phyloP scores from a whole-genome alignment of 176 grass and related monocot genomes.

The Typha latifolia region DNA sequence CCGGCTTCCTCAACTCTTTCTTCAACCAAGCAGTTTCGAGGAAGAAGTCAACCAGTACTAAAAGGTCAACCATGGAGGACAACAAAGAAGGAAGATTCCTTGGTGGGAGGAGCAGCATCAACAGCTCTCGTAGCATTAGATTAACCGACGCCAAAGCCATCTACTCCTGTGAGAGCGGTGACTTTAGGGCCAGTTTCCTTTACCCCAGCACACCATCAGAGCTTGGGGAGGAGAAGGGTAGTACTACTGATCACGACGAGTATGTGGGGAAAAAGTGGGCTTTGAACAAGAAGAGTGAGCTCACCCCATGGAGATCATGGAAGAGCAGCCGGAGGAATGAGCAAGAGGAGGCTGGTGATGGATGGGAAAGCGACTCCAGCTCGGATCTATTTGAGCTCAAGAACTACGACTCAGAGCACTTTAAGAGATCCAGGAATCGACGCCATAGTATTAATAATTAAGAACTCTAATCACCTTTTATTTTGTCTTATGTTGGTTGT shows the following conservation, averaged over 20 bases:
- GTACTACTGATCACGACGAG: neutral
- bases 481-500: no score
- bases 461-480: neutral
- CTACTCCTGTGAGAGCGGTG: no score
- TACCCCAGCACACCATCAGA: no score
- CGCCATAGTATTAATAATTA: neutral
- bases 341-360: neutral
- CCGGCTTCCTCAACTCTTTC: neutral
- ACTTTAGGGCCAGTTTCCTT: no score
- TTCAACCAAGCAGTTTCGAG: neutral
- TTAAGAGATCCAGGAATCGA: neutral
- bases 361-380: neutral
- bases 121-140: no score
- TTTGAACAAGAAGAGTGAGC: neutral
- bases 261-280: neutral
- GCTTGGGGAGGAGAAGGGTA: no score
- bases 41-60: neutral
- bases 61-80: neutral
- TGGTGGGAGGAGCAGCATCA: no score
- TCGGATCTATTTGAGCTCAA: neutral
- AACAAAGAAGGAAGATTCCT: neutral
- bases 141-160: no score
- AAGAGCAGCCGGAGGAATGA: neutral
- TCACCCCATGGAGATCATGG: neutral
- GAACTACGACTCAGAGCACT: neutral